phyloP scores from a whole-genome alignment of 2,329 filamentous ascomycete genomes.

The Leptodontidium sp. region DNA sequence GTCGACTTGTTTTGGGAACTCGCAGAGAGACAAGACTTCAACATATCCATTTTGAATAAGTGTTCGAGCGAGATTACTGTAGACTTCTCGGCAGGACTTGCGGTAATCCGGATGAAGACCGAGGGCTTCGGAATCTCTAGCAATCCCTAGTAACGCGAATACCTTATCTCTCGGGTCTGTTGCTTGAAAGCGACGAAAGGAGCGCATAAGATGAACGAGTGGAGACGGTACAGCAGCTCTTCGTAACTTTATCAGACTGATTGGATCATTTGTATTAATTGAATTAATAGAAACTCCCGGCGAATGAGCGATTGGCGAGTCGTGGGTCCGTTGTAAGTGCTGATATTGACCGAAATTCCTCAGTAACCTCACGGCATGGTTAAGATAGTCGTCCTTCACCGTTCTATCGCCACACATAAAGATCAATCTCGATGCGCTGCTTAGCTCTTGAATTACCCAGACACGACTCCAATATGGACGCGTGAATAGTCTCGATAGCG shows the following conservation, averaged over 20 bases:
- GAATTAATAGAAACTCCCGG: conserved; percentile 21
- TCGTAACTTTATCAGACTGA: conserved; percentile 29
- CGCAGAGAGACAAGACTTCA: conserved; percentile 27
- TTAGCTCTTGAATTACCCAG: conserved; percentile 32
- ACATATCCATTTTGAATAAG: conserved; percentile 29
- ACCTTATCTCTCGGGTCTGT: background rate
- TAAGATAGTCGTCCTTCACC: conserved; percentile 19
- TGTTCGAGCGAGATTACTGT: conserved; percentile 24
- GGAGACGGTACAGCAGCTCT: conserved; percentile 23
- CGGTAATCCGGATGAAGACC: conserved; percentile 29
- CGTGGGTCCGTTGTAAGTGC: conserved; percentile 21
- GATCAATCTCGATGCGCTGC: conserved; percentile 20
- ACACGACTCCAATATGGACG: conserved; percentile 30
- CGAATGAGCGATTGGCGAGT: conserved; percentile 2
- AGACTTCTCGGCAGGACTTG: conserved; percentile 30
- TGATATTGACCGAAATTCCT: conserved; percentile 31
- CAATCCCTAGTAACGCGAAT: conserved; percentile 33
- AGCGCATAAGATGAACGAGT: conserved; percentile 27
- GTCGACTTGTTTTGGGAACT: conserved; percentile 23
- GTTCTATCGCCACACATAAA: conserved; percentile 24
- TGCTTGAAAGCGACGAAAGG: conserved; percentile 11
- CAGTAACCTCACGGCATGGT: conserved; percentile 28
- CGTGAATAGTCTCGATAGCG: conserved; percentile 25
- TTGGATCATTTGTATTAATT: conserved; percentile 23
- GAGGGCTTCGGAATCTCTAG: conserved; percentile 24